A percentile compares a stretch with the other conserved stretches of the same genome.
Conservation (phyloP, 2,329 filamentous ascomycete genomes). For the Stachybotrys echinatus region DNA sequence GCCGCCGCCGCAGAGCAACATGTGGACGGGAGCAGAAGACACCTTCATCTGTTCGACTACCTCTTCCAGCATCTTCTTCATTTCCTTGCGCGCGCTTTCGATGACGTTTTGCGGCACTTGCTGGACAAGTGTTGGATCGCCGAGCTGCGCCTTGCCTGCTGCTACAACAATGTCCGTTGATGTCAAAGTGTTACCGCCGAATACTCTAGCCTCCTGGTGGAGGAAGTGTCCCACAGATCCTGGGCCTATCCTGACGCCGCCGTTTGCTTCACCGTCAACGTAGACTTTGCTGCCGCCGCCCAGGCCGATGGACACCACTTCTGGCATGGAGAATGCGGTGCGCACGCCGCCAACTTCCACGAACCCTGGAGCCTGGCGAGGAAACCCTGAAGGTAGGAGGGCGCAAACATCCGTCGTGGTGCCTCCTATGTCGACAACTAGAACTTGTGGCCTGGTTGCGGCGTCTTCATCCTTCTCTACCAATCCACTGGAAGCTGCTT, state of each 20-base stretch:
- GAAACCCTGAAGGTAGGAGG: slow-evolving; percentile 53
- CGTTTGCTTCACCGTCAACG: slow-evolving; percentile 14
- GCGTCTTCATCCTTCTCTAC: slow-evolving; percentile 1
- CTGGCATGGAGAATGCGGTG: slow-evolving; percentile 53
- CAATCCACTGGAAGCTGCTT: slow-evolving; percentile 7
- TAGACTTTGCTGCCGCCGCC: slow-evolving; percentile 43
- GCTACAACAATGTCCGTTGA: slow-evolving; percentile 46
- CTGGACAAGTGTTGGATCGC: slow-evolving; percentile 20
- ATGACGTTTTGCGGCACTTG: slow-evolving; percentile 15
- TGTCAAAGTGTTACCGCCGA: slow-evolving; percentile 48
- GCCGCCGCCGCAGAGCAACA: slow-evolving; percentile 54
- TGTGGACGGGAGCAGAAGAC: slow-evolving; percentile 42
- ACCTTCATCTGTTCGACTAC: slow-evolving; percentile 53
- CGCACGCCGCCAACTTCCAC: slow-evolving; percentile 53
- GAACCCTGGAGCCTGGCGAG: slow-evolving; percentile 53
- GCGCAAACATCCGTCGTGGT: slow-evolving; percentile 58
- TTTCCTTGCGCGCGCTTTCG: slow-evolving; percentile 21
- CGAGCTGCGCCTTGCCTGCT: slow-evolving; percentile 22
- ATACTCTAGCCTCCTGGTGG: slow-evolving; percentile 39
- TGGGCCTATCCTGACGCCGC: slow-evolving; percentile 42
- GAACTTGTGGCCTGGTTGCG: slow-evolving; percentile 19
- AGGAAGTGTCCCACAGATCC: slow-evolving; percentile 50
- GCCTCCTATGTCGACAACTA: slow-evolving; percentile 56
- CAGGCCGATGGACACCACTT: slow-evolving; percentile 50
- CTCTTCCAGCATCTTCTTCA: slow-evolving; percentile 42